Conservation (phyloP, 306 rosid species). For the Arachis hypogaea region DNA sequence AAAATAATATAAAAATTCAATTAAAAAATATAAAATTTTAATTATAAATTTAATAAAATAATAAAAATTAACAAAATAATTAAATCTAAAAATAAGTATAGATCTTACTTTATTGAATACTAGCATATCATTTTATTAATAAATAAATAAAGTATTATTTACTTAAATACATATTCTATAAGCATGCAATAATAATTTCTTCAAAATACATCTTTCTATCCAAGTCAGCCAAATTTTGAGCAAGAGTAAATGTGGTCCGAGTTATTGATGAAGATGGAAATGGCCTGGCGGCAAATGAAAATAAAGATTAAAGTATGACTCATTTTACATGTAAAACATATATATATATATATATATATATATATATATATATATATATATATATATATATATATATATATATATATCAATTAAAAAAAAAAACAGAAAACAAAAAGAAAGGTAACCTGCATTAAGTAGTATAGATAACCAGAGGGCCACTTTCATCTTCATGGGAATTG, state of each 20-base stretch:
- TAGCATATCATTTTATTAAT: no score
- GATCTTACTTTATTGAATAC: no score
- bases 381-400: slow-evolving; percentile 33
- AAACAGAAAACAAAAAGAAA: background rate
- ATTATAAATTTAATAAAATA: no score
- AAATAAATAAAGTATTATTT: no score
- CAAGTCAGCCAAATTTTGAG: slow-evolving; percentile 36
- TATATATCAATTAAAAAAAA: no score
- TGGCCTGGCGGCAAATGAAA: slow-evolving; percentile 37
- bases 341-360: background rate
- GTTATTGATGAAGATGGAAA: slow-evolving; percentile 59
- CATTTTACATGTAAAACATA: slow-evolving; percentile 31
- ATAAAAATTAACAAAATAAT: no score
- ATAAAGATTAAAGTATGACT: slow-evolving; percentile 42
- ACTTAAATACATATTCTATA: no score
- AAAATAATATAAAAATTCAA: no score
- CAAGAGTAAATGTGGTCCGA: slow-evolving; percentile 67
- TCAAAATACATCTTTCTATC: background rate
- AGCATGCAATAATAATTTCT: no score
- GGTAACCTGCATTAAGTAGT: slow-evolving; percentile 29
- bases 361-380: background rate
- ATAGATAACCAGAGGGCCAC: slow-evolving; percentile 49
- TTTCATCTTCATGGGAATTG: slow-evolving; percentile 57
- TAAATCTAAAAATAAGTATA: no score
- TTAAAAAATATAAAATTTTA: no score